Base-by-base conservation (phyloP, 148 eudicot species). In the Simmondsia chinensis region DNA sequence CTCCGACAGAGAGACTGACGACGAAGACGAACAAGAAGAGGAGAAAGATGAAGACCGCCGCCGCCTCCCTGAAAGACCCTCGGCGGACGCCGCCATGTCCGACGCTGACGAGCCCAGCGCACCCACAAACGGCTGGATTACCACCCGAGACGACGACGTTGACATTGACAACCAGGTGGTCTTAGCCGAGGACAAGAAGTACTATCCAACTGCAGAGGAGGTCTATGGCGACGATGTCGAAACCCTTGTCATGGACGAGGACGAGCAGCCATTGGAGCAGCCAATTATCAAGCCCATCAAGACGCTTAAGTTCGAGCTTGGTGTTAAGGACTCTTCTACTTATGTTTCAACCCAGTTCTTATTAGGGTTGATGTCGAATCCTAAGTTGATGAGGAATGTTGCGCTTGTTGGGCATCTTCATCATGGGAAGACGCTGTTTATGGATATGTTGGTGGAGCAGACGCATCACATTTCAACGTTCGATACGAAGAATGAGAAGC, bases 401-500 rank as follows among this genome's bases (percentile, higher is more conserved):
- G 99, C 99, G 7, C 68, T 93, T 30, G 83, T 93, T 6, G 99
- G 99, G 3, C 75, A 86, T 48, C 12, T 86, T 28, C 99, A 93
- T 21, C 86, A 76, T 38, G 99, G 99, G 45, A 93, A 93, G 73
- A 82, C 94, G 0, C 39, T 83, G 17, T 93, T 93, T 23, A 82
- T 93, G 96, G 99, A 93, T 57, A 93, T 93, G 99, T 58, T 93
- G 64, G 76, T 93, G 49, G 99, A 93, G 59, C 99, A 93, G 61
- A 93, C 99, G 18, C 99, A 93, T 27, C 79, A 62, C 25, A 58
- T 82, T 16, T 73, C 86, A 0, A 93, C 99, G n/a, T 93, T 93
- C 46, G 99, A 93, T 66, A 51, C 72, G 12, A 68, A 82, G 48
- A 86, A 94, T 54, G 99, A 93, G 82, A 82, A 64, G 68, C 99